Percentiles rank a stretch among this genome's conserved stretches.
Conservation (phyloP, 768 basidiomycete species). For the Panaeolus papilionaceus region DNA sequence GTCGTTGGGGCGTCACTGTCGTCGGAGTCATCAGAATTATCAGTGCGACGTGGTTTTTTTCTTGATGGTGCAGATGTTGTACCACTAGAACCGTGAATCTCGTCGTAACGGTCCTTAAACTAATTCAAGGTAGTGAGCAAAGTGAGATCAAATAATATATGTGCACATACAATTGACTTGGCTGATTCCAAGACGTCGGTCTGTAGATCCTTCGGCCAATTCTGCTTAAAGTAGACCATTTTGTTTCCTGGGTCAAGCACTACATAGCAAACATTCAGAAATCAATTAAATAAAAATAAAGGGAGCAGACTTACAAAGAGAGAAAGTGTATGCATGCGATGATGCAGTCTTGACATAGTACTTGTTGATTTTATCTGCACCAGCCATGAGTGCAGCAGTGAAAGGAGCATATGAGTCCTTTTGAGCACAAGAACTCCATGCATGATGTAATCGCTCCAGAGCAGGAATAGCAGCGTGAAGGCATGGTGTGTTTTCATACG, state of each 20-base stretch:
- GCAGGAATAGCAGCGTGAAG: slow-evolving; percentile 39
- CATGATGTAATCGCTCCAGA: slow-evolving; percentile 36
- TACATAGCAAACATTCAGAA: slow-evolving; percentile 2
- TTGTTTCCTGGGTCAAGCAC: slow-evolving; percentile 18
- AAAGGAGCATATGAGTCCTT: slow-evolving; percentile 29
- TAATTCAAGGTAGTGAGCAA: slow-evolving; percentile 7
- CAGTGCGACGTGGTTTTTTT: too few relatives aligned
- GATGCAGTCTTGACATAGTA: slow-evolving; percentile 38
- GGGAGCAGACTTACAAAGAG: slow-evolving; percentile 28
- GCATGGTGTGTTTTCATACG: slow-evolving; percentile 31
- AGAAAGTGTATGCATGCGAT: slow-evolving; percentile 35
- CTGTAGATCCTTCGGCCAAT: slow-evolving; percentile 17
- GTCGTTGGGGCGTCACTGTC: too few relatives aligned
- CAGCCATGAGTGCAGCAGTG: slow-evolving; percentile 30
- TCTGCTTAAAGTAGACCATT: slow-evolving; percentile 16
- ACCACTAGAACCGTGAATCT: background rate
- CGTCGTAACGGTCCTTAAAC: slow-evolving; percentile 17
- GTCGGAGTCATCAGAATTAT: too few relatives aligned
- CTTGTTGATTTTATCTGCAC: slow-evolving; percentile 31
- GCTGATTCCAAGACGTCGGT: slow-evolving; percentile 13
- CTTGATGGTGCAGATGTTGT: too few relatives aligned
- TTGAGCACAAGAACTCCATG: slow-evolving; percentile 28
- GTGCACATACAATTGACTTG: slow-evolving; percentile 15
- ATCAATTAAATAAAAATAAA: background rate
- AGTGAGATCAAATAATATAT: background rate